Conservation (phyloP, 2,329 filamentous ascomycete genomes). For the Ophiobolus disseminans region DNA sequence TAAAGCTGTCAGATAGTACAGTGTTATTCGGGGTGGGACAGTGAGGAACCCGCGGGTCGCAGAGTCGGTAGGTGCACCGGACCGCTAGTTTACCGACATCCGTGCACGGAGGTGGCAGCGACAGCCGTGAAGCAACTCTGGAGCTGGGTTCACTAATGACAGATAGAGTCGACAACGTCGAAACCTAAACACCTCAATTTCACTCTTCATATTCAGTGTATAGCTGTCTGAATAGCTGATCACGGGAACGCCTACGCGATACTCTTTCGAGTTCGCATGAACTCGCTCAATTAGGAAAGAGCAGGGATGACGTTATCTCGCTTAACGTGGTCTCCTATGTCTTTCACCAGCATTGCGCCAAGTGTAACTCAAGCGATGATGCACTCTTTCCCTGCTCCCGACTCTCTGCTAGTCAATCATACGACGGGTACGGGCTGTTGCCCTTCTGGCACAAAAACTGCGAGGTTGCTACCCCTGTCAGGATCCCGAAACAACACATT, state of each 20-base stretch:
- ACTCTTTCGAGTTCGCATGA: conserved; percentile 16
- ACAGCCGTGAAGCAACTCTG: background rate
- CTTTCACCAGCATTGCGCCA: background rate
- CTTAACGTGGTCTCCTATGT: background rate
- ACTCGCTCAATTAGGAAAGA: conserved; percentile 23
- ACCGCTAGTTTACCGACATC: conserved; percentile 4
- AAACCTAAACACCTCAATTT: too few relatives aligned
- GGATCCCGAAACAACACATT: background rate
- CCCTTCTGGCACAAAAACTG: conserved; percentile 1
- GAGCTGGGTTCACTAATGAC: background rate
- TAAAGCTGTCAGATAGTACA: too few relatives aligned
- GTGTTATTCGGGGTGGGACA: background rate
- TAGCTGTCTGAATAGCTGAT: background rate
- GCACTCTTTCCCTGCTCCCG: background rate
- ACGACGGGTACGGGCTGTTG: too few relatives aligned
- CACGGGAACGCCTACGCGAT: background rate
- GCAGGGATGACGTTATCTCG: conserved; percentile 9
- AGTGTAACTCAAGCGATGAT: background rate
- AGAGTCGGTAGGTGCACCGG: conserved; percentile 1
- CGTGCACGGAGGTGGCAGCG: background rate
- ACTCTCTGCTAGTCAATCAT: background rate
- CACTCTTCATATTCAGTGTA: background rate
- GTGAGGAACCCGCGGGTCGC: background rate
- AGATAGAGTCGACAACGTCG: too few relatives aligned
- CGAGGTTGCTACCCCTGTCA: background rate